Evolutionary conservation across 148 eudicot genomes (phyloP).

Genomic region (Limonium bicolor): DNA sequence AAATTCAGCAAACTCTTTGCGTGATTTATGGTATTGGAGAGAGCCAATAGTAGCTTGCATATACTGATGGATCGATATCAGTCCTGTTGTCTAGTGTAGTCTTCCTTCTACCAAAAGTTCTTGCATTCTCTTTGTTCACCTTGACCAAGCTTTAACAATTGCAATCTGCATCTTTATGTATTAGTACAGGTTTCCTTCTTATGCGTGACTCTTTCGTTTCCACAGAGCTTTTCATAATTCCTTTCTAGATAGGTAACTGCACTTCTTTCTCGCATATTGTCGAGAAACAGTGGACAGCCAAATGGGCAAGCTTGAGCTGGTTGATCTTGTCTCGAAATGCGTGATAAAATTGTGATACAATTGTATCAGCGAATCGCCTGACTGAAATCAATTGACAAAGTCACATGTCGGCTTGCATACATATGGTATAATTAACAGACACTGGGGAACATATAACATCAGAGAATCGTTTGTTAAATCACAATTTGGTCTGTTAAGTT

Average conservation of each 20-base stretch:
- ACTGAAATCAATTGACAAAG: slow-evolving; percentile 49
- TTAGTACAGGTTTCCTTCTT: slow-evolving; percentile 73
- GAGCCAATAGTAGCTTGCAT: slow-evolving; percentile 85
- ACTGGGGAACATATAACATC: too few relatives aligned
- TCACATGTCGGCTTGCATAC: too few relatives aligned
- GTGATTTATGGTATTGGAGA: slow-evolving; percentile 74
- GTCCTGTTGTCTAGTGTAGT: slow-evolving; percentile 83
- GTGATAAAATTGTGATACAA: slow-evolving; percentile 87
- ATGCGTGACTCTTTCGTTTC: slow-evolving; percentile 58
- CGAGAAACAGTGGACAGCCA: slow-evolving; percentile 86
- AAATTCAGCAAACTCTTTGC: slow-evolving; percentile 88
- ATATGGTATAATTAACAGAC: too few relatives aligned
- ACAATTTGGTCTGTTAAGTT: too few relatives aligned
- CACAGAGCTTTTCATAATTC: slow-evolving; percentile 71
- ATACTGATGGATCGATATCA: slow-evolving; percentile 91
- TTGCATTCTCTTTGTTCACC: slow-evolving; percentile 83
- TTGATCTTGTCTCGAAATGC: slow-evolving; percentile 96
- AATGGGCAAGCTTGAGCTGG: slow-evolving; percentile 98
- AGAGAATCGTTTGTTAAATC: too few relatives aligned
- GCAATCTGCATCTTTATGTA: slow-evolving; percentile 84
- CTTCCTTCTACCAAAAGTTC: slow-evolving; percentile 67
- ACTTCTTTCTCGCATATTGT: slow-evolving; percentile 75
- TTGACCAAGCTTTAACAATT: slow-evolving; percentile 55
- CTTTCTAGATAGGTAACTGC: slow-evolving; percentile 80
- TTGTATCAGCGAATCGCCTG: slow-evolving; percentile 89